A percentile compares a stretch with the other conserved stretches of the same genome.
These are phyloP conservation scores for Ambrosia hybrid DNA, from an alignment of 140 eudicot species.

Conservation along the genomic window DNA sequence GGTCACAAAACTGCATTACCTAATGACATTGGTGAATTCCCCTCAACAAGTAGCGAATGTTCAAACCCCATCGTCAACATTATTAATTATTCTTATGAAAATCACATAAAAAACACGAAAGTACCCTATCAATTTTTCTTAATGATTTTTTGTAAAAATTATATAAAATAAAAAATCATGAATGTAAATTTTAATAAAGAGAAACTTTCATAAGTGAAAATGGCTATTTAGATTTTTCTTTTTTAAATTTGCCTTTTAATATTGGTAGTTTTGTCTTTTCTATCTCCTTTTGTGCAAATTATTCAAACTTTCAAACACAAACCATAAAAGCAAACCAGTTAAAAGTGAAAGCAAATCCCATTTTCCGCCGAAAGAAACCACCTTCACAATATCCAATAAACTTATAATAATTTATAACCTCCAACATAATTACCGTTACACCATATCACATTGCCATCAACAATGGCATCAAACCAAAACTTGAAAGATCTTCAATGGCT, in stretches of 20 bases:
- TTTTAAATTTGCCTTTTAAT: constrained; percentile 2
- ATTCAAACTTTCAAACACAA: constrained; percentile 20
- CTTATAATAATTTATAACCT: background rate
- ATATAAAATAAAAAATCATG: too few species aligned
- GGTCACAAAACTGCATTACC: too few species aligned
- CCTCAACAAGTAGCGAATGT: too few species aligned
- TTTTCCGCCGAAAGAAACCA: constrained; percentile 39
- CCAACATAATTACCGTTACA: constrained; percentile 10
- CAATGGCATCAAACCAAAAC: constrained; percentile 56
- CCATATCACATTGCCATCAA: constrained; percentile 12
- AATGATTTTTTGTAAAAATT: too few species aligned
- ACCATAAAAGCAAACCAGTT: constrained; percentile 26
- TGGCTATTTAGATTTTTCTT: too few species aligned
- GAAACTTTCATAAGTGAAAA: too few species aligned
- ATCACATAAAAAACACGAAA: too few species aligned
- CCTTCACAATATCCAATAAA: constrained; percentile 15
- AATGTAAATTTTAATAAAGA: too few species aligned
- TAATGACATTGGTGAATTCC: too few species aligned
- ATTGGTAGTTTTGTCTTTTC: constrained; percentile 26
- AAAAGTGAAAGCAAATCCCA: constrained; percentile 19
- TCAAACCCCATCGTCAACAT: too few species aligned
- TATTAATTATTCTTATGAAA: too few species aligned
- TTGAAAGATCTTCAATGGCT: constrained; percentile 67
- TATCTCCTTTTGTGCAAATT: constrained; percentile 15
- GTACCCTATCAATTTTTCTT: too few species aligned